Evolutionary conservation across 257 asterid genomes (phyloP).

Genomic region (Capsicum pubescens): DNA sequence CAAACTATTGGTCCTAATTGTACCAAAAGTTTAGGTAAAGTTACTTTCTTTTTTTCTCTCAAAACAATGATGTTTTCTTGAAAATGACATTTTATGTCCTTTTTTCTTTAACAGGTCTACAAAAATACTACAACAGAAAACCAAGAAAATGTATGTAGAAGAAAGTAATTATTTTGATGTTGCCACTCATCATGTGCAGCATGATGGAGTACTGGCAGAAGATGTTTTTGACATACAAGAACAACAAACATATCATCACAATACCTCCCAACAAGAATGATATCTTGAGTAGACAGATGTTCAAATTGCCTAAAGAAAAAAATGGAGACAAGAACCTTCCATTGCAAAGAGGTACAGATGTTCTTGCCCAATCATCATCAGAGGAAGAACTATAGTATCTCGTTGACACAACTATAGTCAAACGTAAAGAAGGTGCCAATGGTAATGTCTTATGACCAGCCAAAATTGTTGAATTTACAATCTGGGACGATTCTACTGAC

Average conservation of each 20-base stretch:
- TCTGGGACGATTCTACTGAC: no score
- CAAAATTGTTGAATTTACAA: no score
- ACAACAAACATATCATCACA: conserved; percentile 40
- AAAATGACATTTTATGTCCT: conserved; percentile 6
- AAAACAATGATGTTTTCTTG: neutral
- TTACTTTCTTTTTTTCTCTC: neutral
- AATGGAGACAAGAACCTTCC: no score
- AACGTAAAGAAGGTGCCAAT: no score
- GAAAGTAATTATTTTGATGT: conserved; percentile 61
- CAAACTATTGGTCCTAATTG: neutral
- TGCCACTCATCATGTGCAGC: conserved; percentile 38
- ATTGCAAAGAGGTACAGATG: no score
- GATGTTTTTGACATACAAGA: conserved; percentile 55
- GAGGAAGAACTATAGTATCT: no score
- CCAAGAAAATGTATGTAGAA: conserved; percentile 55
- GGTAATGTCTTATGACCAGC: no score
- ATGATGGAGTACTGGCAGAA: conserved; percentile 46
- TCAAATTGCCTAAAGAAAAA: no score
- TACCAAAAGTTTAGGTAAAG: neutral
- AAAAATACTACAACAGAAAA: neutral
- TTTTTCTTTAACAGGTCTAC: neutral
- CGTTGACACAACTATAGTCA: no score
- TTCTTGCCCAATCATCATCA: no score
- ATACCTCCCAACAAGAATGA: conserved; percentile 34
- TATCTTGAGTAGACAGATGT: no score